Evolutionary conservation across 441 rosid species (phyloP).

Genomic region (Iberis amara): DNA sequence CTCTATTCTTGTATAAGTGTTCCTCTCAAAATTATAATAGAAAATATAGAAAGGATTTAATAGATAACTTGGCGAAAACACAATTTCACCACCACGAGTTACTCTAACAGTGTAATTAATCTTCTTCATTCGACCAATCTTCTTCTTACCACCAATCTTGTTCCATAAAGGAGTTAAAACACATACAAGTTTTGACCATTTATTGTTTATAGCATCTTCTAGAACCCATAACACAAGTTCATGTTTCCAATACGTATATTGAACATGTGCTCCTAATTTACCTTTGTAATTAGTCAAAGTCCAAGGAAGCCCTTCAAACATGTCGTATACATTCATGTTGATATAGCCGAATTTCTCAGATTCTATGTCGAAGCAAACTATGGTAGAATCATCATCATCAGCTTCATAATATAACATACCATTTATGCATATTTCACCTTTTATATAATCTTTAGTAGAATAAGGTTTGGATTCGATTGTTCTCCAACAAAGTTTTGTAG

Average conservation of each 20-base stretch:
- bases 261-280: neutral
- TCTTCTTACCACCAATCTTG: neutral
- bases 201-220: neutral
- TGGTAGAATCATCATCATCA: no score
- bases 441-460: fast-evolving
- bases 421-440: constrained; percentile 8
- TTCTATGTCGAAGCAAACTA: neutral
- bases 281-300: constrained; percentile 1
- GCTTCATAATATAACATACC: constrained; percentile 3
- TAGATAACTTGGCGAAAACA: neutral
- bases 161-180: neutral
- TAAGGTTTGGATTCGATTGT: neutral
- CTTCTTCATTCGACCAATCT: fast-evolving
- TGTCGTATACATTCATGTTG: neutral
- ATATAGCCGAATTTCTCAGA: neutral
- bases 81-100: neutral
- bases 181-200: neutral
- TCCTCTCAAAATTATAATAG: neutral
- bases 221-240: neutral
- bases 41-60: neutral
- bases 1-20: neutral
- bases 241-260: neutral
- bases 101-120: neutral
- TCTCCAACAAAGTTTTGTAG: constrained; percentile 6
- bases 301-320: neutral